A percentile compares a stretch with the other conserved stretches of the same genome.
These are phyloP conservation scores for Mycena olivaceomarginata DNA, from an alignment of 768 basidiomycete species.

Conservation along the genomic window DNA sequence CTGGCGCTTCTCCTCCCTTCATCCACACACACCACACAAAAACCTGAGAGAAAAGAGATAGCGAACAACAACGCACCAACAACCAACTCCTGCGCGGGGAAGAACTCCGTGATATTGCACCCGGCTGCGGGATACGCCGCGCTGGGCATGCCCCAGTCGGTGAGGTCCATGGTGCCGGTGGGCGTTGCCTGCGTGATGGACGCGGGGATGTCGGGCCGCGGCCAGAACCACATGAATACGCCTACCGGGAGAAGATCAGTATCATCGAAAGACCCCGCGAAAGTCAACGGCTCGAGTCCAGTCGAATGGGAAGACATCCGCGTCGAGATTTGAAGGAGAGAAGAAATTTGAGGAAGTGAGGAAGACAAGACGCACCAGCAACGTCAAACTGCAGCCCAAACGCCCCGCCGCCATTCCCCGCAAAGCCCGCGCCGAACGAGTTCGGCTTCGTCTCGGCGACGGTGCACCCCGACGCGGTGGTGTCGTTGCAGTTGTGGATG, in stretches of 20 bases:
- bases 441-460: constrained; percentile 74
- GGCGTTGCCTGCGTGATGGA: constrained; percentile 44
- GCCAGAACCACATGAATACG: constrained; percentile 65
- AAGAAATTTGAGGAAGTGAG: neutral
- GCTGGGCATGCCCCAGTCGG: constrained; percentile 67
- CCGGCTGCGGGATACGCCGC: constrained; percentile 61
- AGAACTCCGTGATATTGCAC: constrained; percentile 67
- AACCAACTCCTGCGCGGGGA: constrained; percentile 69
- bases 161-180: constrained; percentile 42
- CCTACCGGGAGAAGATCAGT: constrained; percentile 46
- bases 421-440: constrained; percentile 82
- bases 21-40: no score
- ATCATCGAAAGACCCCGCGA: no score
- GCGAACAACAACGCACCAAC: constrained; percentile 45
- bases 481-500: constrained; percentile 67
- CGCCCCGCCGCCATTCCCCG: constrained; percentile 81
- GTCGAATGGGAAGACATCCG: no score
- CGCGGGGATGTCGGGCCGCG: constrained; percentile 44
- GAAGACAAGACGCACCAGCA: neutral
- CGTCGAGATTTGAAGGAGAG: neutral
- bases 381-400: constrained; percentile 84
- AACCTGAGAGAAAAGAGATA: neutral
- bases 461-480: constrained; percentile 78
- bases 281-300: no score
- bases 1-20: no score